Base-by-base conservation (phyloP, 73 alveolate species). In the Symbiodinium natans region DNA sequence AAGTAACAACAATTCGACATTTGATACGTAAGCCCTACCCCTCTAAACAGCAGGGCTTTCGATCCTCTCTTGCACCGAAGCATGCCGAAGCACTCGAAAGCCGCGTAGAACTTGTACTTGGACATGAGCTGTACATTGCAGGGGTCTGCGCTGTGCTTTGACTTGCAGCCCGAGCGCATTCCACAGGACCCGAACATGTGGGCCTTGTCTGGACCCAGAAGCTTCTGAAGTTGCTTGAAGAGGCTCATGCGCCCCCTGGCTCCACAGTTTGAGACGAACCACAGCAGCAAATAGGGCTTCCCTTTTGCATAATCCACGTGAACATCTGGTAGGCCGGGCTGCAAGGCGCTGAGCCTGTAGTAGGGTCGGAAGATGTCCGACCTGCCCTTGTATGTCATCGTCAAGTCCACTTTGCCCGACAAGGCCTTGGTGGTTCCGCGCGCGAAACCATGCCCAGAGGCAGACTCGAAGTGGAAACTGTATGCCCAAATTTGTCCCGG, bases 81-180 rank as follows among this genome's bases (percentile, higher is more conserved):
- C n/a, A n/a, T n/a, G 75, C 75, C 80, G 80, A 63, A 27, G 40
- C 27, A 9, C 84, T 74, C 84, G 42, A 74, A 74, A 43, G 84
- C 84, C n/a, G 84, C 84, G 31, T 74, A 74, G 84, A 74, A 74
- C 84, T 74, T 74, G 84, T 74, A 74, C 84, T 74, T n/a, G 84
- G 84, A 74, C 84, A 74, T 74, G 84, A 74, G 84, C 43, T 29
- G 27, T 7, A 33, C 8, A 43, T 74, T 74, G 84, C 84, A 74
- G 42, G 84, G 84, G 27, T n/a, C 42, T 21, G 25, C 84, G 23
- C 84, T 74, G 25, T 74, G 40, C 27, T 31, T 33, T n/a, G 84
- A n/a, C 43, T 15, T 34, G 84, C 84, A 74, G 43, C 84, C 84
- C 10, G 84, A 23, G 41, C 25, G 15, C 39, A 13, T 25, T 9